Base-by-base conservation (phyloP, 495 filamentous ascomycete species). In the Viridothelium virens region DNA sequence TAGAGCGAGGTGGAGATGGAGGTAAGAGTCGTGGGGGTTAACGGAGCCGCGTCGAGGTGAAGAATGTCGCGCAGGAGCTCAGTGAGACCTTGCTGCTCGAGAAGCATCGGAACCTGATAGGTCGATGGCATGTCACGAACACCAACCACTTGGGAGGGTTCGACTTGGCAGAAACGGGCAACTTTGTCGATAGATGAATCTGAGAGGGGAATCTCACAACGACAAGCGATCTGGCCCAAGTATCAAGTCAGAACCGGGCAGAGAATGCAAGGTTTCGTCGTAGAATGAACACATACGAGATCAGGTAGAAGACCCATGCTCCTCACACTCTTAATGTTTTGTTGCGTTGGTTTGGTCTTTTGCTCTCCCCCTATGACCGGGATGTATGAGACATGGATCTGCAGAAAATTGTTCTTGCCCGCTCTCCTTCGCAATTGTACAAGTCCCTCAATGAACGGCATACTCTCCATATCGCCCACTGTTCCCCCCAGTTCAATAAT, bases 331-430 rank as follows among this genome's bases (percentile, higher is more conserved):
- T 86, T 87, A 74, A 96, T 91, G 44, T 94, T 91, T 68, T 88
- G 83, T 75, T 97, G 94, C 0, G 94, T 97, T 0, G 94, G 94
- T 77, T 98, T 98, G 14, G 91, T 97, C 86, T 97, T 98, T 77
- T 94, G 85, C 79, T 97, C 94, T n/a, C 88, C 76, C 38, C 77
- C 72, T 38, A 85, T 79, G 2, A 92, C 78, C 0, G 91, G 92
- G 25, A 96, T 84, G 59, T 89, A 86, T 9, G 85, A 91, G 53
- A 96, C 92, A 73, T 91, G 86, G 67, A 94, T 96, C 74, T 90
- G 86, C 68, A 91, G 72, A 76, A 97, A 96, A 77, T 96, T 94
- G 70, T 84, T 79, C 74, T 86, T 89, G 65, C 89, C 91, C 61
- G 83, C 87, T 56, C 85, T 81, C 63, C 87, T 77, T 61, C 86